Conservation (phyloP, 192 early-diverging fungal species). For the Fimicolochytrium jonesii region DNA sequence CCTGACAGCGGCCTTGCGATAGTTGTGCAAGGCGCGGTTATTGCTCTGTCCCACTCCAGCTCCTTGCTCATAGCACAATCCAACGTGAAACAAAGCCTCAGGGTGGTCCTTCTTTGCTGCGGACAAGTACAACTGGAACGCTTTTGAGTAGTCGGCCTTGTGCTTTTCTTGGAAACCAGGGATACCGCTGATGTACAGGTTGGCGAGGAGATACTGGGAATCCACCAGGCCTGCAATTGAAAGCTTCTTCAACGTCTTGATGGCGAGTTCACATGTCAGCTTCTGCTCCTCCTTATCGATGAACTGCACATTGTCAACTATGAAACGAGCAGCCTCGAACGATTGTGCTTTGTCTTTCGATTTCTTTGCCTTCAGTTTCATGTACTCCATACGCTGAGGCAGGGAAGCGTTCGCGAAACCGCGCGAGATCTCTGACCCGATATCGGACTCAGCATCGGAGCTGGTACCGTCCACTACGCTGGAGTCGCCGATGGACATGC, state of each 20-base stretch:
- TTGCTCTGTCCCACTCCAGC: conserved; percentile 57
- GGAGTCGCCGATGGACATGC: conserved; percentile 10
- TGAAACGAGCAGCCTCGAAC: conserved; percentile 27
- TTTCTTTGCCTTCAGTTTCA: conserved; percentile 14
- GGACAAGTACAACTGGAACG: conserved; percentile 54
- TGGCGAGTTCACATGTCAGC: conserved; percentile 21
- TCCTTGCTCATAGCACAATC: conserved; percentile 68
- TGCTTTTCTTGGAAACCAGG: conserved; percentile 48
- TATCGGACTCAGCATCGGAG: conserved; percentile 16
- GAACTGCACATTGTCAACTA: conserved; percentile 31
- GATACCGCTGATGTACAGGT: conserved; percentile 65
- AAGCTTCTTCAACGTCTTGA: conserved; percentile 24
- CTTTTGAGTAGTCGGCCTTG: conserved; percentile 66
- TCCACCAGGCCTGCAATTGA: conserved; percentile 25
- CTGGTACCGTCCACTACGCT: conserved; percentile 9
- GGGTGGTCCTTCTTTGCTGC: conserved; percentile 70
- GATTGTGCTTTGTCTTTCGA: conserved; percentile 13
- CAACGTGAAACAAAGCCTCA: conserved; percentile 68
- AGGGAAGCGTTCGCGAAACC: conserved; percentile 4
- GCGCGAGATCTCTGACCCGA: conserved; percentile 9
- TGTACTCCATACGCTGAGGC: conserved; percentile 19
- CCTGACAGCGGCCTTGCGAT: conserved; percentile 50
- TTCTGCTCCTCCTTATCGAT: conserved; percentile 16
- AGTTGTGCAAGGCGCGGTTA: conserved; percentile 66
- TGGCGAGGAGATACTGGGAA: conserved; percentile 65